Evolutionary conservation across 352 stramenopile genomes (phyloP), one percentile per base, ranked within the genome.

Genomic region (Pythium scleroteichum): DNA sequence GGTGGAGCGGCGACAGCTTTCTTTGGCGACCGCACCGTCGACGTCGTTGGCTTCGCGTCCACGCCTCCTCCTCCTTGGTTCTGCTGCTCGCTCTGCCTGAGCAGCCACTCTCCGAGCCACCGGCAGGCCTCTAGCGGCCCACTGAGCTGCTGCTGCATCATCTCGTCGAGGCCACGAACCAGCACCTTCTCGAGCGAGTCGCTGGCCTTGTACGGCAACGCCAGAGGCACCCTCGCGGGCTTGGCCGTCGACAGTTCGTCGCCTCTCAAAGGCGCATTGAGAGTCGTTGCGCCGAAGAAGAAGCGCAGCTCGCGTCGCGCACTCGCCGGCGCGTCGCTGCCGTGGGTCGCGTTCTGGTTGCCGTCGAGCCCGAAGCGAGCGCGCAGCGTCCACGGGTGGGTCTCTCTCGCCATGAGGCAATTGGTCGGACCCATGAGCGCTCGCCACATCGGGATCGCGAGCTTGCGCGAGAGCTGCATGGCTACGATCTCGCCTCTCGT

Each of bases 361-460:
- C 85, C 79, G 26, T 94, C 81, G n/a, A 86, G 46, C 12, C 89
- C 89, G 55, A 90, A 96, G n/a, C 76, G 71, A 16, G 78, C 89
- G 4, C 86, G 76, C 26, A 96, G 58, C 9, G 74, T 82, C 74
- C 69, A 80, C 13, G 82, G 75, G 26, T 80, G 61, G 1, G 64
- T 79, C 32, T 76, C 59, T 0, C 75, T 62, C 4, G 87, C 87
- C 35, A 53, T 65, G 10, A 69, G 50, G 14, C 80, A 75, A 62
- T 96, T 90, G 14, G 88, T 95, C 13, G 88, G 85, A 0, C 89
- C 89, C 76, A 92, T 87, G 29, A 95, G 64, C 0, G 53, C 73
- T 8, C 85, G 73, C 85, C 90, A 96, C 38, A 56, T 51, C 42
- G 78, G 66, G 29, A 96, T 75, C 16, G 86, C 85, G 12, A 80